Evolutionary conservation across 176 grass and related monocot genomes (phyloP).

Genomic region (Rhynchospora tenuis): DNA sequence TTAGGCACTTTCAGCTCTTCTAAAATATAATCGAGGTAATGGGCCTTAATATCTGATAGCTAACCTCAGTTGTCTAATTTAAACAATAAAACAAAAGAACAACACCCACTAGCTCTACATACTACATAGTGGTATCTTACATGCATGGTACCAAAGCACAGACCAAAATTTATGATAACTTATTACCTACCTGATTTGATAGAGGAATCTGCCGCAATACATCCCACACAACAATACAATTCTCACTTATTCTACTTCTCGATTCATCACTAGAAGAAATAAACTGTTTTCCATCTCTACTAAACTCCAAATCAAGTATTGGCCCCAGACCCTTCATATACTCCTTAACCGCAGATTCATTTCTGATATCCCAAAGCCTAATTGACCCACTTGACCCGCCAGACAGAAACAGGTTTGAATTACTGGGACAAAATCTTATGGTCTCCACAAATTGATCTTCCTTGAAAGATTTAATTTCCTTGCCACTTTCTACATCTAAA

Average conservation of each 20-base stretch:
- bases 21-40: not conserved
- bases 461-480: slow-evolving; percentile 53
- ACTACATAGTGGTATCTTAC: not conserved
- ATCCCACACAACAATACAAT: slow-evolving; percentile 88
- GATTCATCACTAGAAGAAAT: slow-evolving; percentile 84
- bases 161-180: not conserved
- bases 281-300: slow-evolving; percentile 76
- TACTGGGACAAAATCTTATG: slow-evolving; percentile 62
- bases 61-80: not conserved
- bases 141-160: not conserved
- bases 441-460: slow-evolving; percentile 83
- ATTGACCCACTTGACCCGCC: slow-evolving; percentile 74
- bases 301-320: slow-evolving; percentile 83
- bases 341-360: slow-evolving; percentile 44
- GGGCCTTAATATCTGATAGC: not conserved
- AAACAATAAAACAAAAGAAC: not conserved
- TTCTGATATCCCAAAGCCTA: slow-evolving; percentile 77
- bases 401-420: slow-evolving; percentile 61
- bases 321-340: slow-evolving; percentile 58
- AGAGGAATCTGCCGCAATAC: slow-evolving; percentile 65
- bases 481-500: slow-evolving; percentile 53
- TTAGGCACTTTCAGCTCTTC: not conserved
- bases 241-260: slow-evolving; percentile 77
- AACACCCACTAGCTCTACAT: not conserved
- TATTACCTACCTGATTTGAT: slow-evolving; percentile 80